These are phyloP conservation scores for Hemisphaericaspora xylofermentans DNA, from an alignment of 1,139 yeast species.

Conservation along the genomic window DNA sequence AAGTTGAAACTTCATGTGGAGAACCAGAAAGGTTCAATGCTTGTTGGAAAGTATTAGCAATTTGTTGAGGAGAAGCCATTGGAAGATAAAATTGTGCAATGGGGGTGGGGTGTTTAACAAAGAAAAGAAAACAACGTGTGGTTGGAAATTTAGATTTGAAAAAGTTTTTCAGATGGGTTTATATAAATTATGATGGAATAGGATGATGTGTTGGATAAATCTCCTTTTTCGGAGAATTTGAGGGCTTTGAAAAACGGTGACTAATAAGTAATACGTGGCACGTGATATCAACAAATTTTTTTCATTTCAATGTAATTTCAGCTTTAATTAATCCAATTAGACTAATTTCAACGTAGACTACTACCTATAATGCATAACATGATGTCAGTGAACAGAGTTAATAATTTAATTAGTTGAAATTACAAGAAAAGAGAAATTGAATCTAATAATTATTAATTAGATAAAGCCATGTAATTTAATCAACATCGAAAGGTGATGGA, in stretches of 20 bases:
- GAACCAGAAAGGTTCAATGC: slow-evolving; percentile 52
- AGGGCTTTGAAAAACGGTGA: background rate
- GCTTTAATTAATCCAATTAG: background rate
- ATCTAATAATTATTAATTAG: too few species aligned
- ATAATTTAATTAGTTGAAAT: background rate
- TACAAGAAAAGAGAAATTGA: background rate
- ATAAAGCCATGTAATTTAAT: too few species aligned
- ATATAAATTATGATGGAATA: too few species aligned
- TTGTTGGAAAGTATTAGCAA: slow-evolving; percentile 57
- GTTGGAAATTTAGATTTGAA: background rate
- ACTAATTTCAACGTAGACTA: background rate
- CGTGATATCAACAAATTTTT: slow-evolving; percentile 7
- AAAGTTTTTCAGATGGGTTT: slow-evolving; percentile 4
- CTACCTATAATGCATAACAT: background rate
- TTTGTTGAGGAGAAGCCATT: slow-evolving; percentile 73
- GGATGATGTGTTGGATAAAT: too few species aligned
- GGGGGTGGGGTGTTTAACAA: background rate
- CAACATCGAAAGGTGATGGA: background rate
- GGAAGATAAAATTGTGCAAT: slow-evolving; percentile 1
- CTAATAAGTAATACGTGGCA: background rate
- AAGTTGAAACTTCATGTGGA: slow-evolving; percentile 70
- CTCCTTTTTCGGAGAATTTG: background rate
- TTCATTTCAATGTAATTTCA: background rate
- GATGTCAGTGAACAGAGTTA: background rate
- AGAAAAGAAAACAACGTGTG: background rate